A percentile compares a stretch with the other conserved stretches of the same genome.
phyloP scores from a whole-genome alignment of 495 filamentous ascomycete species.

The Pyrenula massariospora region DNA sequence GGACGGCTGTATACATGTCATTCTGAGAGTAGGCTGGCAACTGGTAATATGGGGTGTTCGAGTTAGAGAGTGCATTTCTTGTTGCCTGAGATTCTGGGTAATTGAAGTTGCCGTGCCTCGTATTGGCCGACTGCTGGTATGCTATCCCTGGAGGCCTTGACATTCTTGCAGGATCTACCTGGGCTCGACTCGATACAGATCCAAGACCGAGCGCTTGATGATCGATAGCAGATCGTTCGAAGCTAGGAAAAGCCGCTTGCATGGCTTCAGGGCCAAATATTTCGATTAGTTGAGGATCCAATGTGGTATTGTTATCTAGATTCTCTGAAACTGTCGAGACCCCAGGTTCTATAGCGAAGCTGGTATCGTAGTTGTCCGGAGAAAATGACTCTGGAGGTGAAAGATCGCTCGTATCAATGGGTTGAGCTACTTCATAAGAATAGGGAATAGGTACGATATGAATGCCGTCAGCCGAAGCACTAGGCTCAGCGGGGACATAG shows the following conservation, averaged over 20 bases:
- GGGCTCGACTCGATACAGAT: background rate
- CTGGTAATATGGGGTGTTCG: background rate
- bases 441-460: background rate
- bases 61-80: background rate
- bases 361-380: background rate
- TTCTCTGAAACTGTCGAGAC: background rate
- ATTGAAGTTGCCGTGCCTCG: background rate
- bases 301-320: background rate
- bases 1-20: background rate
- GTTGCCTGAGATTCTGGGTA: background rate
- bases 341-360: background rate
- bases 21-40: background rate
- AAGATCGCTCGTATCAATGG: background rate
- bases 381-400: background rate
- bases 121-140: background rate
- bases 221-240: background rate
- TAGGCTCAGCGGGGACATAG: background rate
- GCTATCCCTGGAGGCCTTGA: background rate
- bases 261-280: background rate
- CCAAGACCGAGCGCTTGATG: background rate
- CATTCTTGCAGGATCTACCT: background rate
- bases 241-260: background rate
- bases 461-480: background rate
- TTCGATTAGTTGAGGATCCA: background rate
- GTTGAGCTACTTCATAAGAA: background rate